Evolutionary conservation across 2,329 filamentous ascomycete genomes (phyloP).

Genomic region (Hymenoscyphus albidus): DNA sequence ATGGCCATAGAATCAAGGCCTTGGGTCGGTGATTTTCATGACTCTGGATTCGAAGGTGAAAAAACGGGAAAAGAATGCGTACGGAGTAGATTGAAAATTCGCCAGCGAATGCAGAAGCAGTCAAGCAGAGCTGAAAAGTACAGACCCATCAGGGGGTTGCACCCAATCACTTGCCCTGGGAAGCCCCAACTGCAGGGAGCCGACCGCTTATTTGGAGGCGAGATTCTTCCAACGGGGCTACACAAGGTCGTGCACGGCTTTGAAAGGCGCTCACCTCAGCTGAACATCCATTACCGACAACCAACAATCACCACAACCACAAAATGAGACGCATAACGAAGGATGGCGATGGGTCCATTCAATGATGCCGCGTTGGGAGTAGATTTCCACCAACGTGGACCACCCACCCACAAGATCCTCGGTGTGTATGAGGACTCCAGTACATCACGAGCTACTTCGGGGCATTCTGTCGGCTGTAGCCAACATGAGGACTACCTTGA

Average conservation of each 20-base stretch:
- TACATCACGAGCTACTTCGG: background rate
- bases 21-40: background rate
- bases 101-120: background rate
- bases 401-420: background rate
- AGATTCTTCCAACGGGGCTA: background rate
- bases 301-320: background rate
- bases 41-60: background rate
- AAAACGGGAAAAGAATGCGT: background rate
- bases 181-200: background rate
- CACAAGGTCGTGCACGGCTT: background rate
- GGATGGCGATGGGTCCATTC: background rate
- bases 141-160: background rate
- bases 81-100: background rate
- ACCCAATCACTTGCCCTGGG: background rate
- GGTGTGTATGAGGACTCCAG: background rate
- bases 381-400: background rate
- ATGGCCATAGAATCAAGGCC: background rate
- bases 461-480: too few species aligned
- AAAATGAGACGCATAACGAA: conserved; percentile 1
- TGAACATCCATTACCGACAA: conserved; percentile 7
- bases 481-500: too few species aligned
- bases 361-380: background rate
- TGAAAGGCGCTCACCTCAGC: conserved; percentile 5
- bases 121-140: background rate
- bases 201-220: background rate